phyloP scores from a whole-genome alignment of 2,329 filamentous ascomycete species.

The Curvularia sp. region DNA sequence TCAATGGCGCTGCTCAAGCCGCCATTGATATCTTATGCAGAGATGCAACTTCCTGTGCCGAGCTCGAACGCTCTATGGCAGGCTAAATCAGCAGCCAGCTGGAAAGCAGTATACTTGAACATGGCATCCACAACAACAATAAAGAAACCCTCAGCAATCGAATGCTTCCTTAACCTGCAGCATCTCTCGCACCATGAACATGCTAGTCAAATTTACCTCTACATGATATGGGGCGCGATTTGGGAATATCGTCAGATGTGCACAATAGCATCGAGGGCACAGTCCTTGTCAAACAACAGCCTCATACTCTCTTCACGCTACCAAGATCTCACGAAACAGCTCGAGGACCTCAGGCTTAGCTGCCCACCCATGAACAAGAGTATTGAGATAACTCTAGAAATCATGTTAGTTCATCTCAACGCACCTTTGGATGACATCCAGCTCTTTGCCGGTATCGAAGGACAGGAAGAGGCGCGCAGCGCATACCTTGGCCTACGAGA shows the following conservation, averaged over 20 bases:
- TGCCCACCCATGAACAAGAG: slow-evolving; percentile 51
- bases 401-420: slow-evolving; percentile 70
- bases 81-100: slow-evolving; percentile 67
- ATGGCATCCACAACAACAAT: slow-evolving; percentile 23
- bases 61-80: slow-evolving; percentile 69
- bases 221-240: slow-evolving; percentile 71
- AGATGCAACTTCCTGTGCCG: slow-evolving; percentile 71
- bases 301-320: slow-evolving; percentile 50
- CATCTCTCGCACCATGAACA: slow-evolving; percentile 30
- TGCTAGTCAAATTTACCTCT: slow-evolving; percentile 66
- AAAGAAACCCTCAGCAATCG: slow-evolving; percentile 38
- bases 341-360: slow-evolving; percentile 60
- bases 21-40: slow-evolving; percentile 72
- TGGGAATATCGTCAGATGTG: slow-evolving; percentile 70
- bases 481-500: slow-evolving; percentile 66
- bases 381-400: slow-evolving; percentile 51
- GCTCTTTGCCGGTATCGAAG: slow-evolving; percentile 71
- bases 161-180: slow-evolving; percentile 40
- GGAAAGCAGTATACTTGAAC: slow-evolving; percentile 67
- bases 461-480: slow-evolving; percentile 68
- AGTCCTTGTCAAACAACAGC: slow-evolving; percentile 33
- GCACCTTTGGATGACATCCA: slow-evolving; percentile 71
- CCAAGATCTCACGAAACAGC: slow-evolving; percentile 67
- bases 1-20: slow-evolving; percentile 72
- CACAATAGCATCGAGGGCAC: slow-evolving; percentile 59